phyloP scores from a whole-genome alignment of 75 land plant species.

The Pinus albicaulis region DNA sequence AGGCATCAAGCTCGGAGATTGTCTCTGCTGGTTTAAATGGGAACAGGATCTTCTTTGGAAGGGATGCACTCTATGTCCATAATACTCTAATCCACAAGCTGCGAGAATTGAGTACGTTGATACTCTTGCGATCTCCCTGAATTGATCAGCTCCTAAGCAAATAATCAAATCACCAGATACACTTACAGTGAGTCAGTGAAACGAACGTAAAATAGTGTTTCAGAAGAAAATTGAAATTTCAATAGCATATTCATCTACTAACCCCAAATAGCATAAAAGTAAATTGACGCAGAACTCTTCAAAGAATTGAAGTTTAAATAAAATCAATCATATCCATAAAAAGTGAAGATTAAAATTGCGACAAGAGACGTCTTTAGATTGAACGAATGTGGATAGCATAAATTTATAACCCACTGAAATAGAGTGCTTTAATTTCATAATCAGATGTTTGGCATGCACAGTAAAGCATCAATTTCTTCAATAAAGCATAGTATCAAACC shows the following conservation, averaged over 20 bases:
- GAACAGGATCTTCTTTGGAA: constrained; percentile 18
- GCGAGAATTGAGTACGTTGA: constrained; percentile 58
- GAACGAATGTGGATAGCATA: background rate
- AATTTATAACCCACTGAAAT: background rate
- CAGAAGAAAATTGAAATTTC: background rate
- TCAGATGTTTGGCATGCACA: background rate
- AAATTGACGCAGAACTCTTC: background rate
- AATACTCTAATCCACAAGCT: constrained; percentile 62
- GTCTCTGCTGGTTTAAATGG: constrained; percentile 15
- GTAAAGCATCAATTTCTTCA: background rate
- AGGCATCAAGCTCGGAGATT: constrained; percentile 44
- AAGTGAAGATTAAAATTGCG: background rate
- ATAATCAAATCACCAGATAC: background rate
- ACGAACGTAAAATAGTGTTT: background rate
- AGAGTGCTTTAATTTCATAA: background rate
- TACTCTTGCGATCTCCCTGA: constrained; percentile 51
- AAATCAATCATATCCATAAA: background rate
- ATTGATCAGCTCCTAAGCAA: constrained; percentile 34
- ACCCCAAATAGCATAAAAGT: background rate
- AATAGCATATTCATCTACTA: background rate
- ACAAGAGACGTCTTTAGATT: background rate
- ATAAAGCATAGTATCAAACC: background rate
- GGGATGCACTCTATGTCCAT: constrained; percentile 6
- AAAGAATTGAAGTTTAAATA: background rate
- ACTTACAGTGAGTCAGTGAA: background rate